phyloP scores from a whole-genome alignment of 2,329 filamentous ascomycete species.

The Tolypocladium ophioglossoides region DNA sequence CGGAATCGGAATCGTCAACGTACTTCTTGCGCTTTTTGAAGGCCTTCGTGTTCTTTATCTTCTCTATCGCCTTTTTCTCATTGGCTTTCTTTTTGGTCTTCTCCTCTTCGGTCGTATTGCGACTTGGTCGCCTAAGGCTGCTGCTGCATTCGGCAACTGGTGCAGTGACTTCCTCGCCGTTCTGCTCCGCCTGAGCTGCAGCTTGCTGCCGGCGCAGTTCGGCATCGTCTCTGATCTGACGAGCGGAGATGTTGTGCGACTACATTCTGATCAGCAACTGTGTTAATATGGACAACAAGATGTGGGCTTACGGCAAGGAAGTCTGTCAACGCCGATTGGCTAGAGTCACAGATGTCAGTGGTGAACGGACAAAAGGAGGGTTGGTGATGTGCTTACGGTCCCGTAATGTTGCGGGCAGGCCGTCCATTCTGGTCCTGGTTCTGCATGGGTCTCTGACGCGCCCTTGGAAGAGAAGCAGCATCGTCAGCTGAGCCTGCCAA shows the following conservation, averaged over 20 bases:
- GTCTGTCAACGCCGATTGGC: conserved; percentile 43
- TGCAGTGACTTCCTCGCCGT: conserved; percentile 9
- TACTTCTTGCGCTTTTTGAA: conserved; percentile 42
- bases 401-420: conserved; percentile 23
- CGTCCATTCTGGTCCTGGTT: conserved; percentile 8
- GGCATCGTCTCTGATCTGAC: conserved; percentile 41
- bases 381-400: conserved; percentile 20
- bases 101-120: conserved; percentile 13
- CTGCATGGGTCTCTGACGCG: neutral
- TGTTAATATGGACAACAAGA: neutral
- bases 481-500: neutral
- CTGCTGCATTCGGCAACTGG: conserved; percentile 12
- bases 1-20: conserved; percentile 28
- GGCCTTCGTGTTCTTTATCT: conserved; percentile 50
- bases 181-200: conserved; percentile 9
- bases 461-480: conserved; percentile 1
- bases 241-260: conserved; percentile 62
- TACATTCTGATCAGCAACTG: conserved; percentile 19
- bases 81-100: conserved; percentile 29
- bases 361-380: neutral
- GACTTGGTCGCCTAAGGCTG: conserved; percentile 17
- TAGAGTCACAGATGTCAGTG: conserved; percentile 9
- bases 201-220: conserved; percentile 34
- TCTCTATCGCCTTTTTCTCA: conserved; percentile 44
- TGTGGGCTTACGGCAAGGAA: conserved; percentile 34